These are phyloP conservation scores for Aspergillus versicolor DNA, from an alignment of 2,329 filamentous ascomycete genomes.

Conservation along the genomic window DNA sequence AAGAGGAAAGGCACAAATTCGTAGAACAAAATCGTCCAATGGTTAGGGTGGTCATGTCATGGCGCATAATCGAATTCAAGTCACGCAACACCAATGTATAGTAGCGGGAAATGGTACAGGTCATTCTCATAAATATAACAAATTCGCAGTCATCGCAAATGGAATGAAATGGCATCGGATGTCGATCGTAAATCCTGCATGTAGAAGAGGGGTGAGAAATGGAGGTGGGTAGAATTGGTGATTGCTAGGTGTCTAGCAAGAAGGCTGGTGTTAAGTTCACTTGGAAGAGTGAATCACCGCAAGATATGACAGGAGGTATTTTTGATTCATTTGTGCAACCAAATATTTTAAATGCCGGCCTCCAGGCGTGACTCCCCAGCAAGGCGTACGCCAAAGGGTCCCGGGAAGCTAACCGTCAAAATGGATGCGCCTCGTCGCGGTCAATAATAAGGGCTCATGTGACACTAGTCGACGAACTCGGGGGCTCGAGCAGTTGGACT, in stretches of 20 bases:
- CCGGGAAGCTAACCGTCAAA: not conserved
- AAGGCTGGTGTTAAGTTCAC: not conserved
- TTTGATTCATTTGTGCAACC: not conserved
- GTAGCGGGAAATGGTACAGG: slow-evolving; percentile 6
- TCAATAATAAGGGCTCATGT: not conserved
- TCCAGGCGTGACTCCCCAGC: not conserved
- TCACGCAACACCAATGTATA: slow-evolving; percentile 9
- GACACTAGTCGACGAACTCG: not conserved
- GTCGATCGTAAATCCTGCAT: not conserved
- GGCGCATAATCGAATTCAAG: slow-evolving; percentile 6
- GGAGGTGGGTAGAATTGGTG: not conserved
- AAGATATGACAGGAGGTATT: not conserved
- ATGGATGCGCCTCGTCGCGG: not conserved
- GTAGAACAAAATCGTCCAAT: not conserved
- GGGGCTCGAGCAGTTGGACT: not conserved
- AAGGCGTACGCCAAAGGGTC: not conserved
- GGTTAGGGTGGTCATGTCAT: slow-evolving; percentile 1
- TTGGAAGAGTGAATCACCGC: not conserved
- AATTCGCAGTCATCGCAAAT: not conserved
- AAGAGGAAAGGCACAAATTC: not conserved
- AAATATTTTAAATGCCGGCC: not conserved
- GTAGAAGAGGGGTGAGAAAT: not conserved
- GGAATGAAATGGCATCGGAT: not conserved
- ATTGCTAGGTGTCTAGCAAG: not conserved
- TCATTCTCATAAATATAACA: slow-evolving; percentile 7